Percentiles rank a stretch among this genome's conserved stretches.
Conservation (phyloP, 2,329 filamentous ascomycete species). For the Arthrinium phaeospermum region DNA sequence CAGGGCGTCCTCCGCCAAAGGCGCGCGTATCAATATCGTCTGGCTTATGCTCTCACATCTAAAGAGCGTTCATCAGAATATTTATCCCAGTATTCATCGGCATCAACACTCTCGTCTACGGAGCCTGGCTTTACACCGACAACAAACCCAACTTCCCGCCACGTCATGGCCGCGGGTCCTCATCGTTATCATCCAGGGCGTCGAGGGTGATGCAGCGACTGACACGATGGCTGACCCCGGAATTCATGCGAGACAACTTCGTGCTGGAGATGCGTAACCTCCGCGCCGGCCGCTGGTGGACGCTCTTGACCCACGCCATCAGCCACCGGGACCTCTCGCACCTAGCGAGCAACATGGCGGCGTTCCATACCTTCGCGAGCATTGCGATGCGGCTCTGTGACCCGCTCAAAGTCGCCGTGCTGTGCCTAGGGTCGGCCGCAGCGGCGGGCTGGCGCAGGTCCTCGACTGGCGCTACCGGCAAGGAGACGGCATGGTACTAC, state of each 20-base stretch:
- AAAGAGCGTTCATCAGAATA: background rate
- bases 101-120: slow-evolving; percentile 19
- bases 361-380: slow-evolving; percentile 20
- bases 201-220: background rate
- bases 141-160: background rate
- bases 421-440: slow-evolving; percentile 18
- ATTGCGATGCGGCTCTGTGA: slow-evolving; percentile 5
- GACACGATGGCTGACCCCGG: background rate
- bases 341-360: slow-evolving; percentile 21
- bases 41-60: background rate
- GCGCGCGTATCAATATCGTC: background rate
- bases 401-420: background rate
- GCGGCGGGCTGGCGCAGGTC: slow-evolving; percentile 16
- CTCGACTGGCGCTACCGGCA: slow-evolving; percentile 17
- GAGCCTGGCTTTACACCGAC: slow-evolving; percentile 4
- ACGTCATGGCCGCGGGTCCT: background rate
- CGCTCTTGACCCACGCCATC: slow-evolving; percentile 21
- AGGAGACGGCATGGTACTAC: background rate
- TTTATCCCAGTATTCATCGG: slow-evolving; percentile 20
- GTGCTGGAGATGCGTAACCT: slow-evolving; percentile 17
- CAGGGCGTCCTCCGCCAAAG: background rate
- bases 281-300: slow-evolving; percentile 23
- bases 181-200: background rate
- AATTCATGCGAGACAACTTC: slow-evolving; percentile 22
- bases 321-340: slow-evolving; percentile 22